These are phyloP conservation scores for Lizonia empirigonia DNA, from an alignment of 2,329 filamentous ascomycete species.

Conservation along the genomic window DNA sequence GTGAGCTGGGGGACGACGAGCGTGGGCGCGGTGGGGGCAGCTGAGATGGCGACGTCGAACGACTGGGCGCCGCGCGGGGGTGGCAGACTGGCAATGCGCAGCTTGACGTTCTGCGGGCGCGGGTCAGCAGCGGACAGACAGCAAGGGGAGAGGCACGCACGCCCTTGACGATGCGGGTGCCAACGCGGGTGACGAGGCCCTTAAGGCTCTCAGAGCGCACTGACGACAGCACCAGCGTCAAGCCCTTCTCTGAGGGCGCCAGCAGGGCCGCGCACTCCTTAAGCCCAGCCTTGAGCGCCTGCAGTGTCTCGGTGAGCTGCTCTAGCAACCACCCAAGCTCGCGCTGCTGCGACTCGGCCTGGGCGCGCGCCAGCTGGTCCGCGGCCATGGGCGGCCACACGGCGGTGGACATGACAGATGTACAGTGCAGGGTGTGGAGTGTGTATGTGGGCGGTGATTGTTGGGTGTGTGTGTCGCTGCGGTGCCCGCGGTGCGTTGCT, in stretches of 20 bases:
- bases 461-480: too few relatives aligned
- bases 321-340: conserved; percentile 69
- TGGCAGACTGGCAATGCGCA: conserved; percentile 73
- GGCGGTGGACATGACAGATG: conserved; percentile 68
- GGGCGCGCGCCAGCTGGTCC: conserved; percentile 58
- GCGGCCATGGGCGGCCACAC: conserved; percentile 64
- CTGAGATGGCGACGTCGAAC: conserved; percentile 60
- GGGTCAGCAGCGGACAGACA: too few relatives aligned
- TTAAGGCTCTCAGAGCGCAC: conserved; percentile 88
- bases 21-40: conserved; percentile 60
- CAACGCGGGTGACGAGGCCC: conserved; percentile 87
- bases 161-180: conserved; percentile 89
- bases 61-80: conserved; percentile 57
- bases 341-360: conserved; percentile 58
- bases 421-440: too few relatives aligned
- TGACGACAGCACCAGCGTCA: conserved; percentile 87
- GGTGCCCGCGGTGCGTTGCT: too few relatives aligned
- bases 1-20: conserved; percentile 72
- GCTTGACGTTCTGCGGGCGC: conserved; percentile 68
- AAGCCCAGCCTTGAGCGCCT: conserved; percentile 70
- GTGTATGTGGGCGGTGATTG: too few relatives aligned
- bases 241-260: conserved; percentile 81
- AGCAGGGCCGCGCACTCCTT: conserved; percentile 89
- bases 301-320: conserved; percentile 65
- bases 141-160: conserved; percentile 57